These are phyloP conservation scores for Prunus persica DNA, from an alignment of 306 rosid species.

Conservation along the genomic window DNA sequence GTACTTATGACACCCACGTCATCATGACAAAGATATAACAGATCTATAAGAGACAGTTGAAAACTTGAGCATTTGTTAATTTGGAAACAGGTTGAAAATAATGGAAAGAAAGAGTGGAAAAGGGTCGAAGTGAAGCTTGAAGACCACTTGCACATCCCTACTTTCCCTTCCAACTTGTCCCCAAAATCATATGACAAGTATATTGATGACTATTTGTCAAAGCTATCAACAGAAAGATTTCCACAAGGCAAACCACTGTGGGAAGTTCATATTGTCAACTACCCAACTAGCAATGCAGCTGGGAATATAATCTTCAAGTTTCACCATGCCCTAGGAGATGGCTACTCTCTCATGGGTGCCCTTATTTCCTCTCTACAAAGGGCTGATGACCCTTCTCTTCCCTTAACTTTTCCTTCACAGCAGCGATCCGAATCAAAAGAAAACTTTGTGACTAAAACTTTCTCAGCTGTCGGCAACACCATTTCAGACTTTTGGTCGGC, in stretches of 20 bases:
- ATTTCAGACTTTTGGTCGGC: conserved; percentile 41
- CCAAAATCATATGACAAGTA: neutral
- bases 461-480: conserved; percentile 32
- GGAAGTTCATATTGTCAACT: neutral
- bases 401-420: conserved; percentile 48
- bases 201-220: neutral
- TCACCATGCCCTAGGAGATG: conserved; percentile 72
- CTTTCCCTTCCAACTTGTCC: neutral
- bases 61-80: too few relatives aligned
- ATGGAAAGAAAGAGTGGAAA: too few relatives aligned
- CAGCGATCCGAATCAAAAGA: neutral
- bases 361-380: conserved; percentile 55
- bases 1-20: too few relatives aligned
- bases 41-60: too few relatives aligned
- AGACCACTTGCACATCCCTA: neutral
- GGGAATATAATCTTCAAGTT: conserved; percentile 38
- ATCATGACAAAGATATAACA: too few relatives aligned
- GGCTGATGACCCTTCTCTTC: conserved; percentile 49
- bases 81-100: too few relatives aligned
- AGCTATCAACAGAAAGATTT: neutral
- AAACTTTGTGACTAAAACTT: conserved; percentile 6
- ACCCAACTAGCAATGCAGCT: conserved; percentile 38
- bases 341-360: conserved; percentile 55
- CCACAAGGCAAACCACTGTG: neutral
- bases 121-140: neutral